Evolutionary conservation across 495 filamentous ascomycete genomes (phyloP), one percentile per base, ranked within the genome.

Genomic region (Hyaloscypha finlandica): DNA sequence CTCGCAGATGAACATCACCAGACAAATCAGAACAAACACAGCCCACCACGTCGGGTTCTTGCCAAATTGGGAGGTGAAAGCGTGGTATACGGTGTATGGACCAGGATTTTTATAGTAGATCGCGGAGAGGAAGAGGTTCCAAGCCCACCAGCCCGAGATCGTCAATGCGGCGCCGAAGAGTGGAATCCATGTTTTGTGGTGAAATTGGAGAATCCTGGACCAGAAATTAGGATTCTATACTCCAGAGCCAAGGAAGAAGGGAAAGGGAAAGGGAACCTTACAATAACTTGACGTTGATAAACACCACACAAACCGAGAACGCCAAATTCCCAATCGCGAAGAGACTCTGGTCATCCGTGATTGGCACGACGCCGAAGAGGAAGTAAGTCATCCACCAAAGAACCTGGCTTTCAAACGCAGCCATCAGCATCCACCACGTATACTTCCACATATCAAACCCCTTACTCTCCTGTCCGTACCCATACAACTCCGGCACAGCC

Each of bases 401-500:
- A 45, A 96, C 77, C 74, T 93, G 83, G 2, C 92, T 88, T 77
- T 96, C 89, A 20, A 82, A 81, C 6, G 85, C 84, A 16, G 89
- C 93, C 76, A 90, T 87, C 32, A 92, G 81, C 73, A 93, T 89
- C 93, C 93, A 97, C 2, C 80, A 80, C 3, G 90, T 71, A 70
- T 90, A 96, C 37, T 91, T 78, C 51, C 76, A 77, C 65, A 93
- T 81, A 75, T 95, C 95, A 77, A 97, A 92, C 0, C 85, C 92
- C 14, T 80, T 82, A 70, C 91, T 88, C 37, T 81, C 83, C 74
- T 96, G 94, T 20, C 94, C 93, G 70, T 89, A 89, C 56, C 83
- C 81, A 77, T 97, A 97, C 12, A 97, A 84, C 73, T 97, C 94
- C 1, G 94, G 94, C 2, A 96, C 88, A 6, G 94, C 94, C 45